Evolutionary conservation across 2,329 filamentous ascomycete genomes (phyloP).

Genomic region (Penicillium sp.): DNA sequence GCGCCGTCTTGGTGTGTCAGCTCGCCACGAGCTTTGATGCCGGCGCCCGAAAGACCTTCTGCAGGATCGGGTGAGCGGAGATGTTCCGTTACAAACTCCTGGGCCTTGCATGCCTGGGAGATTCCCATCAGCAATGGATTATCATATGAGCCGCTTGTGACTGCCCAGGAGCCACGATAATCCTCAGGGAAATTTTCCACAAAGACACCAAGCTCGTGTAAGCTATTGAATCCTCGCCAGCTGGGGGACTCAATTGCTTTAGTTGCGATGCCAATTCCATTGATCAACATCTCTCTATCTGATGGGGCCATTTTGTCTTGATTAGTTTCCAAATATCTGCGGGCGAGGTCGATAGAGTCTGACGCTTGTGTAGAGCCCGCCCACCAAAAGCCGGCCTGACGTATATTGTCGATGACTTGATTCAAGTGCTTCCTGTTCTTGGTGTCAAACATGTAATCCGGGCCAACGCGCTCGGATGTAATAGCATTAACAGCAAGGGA

Average conservation of each 20-base stretch:
- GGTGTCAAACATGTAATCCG: conserved; percentile 86
- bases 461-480: conserved; percentile 79
- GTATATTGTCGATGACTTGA: conserved; percentile 72
- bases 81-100: conserved; percentile 52
- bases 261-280: conserved; percentile 68
- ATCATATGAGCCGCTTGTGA: conserved; percentile 50
- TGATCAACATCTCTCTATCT: conserved; percentile 62
- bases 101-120: conserved; percentile 57
- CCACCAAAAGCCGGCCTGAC: conserved; percentile 84
- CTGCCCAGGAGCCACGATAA: conserved; percentile 66
- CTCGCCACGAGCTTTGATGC: conserved; percentile 38
- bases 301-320: conserved; percentile 59
- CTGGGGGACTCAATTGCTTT: conserved; percentile 60
- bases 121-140: conserved; percentile 59
- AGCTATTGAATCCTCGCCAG: conserved; percentile 67
- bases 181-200: conserved; percentile 66
- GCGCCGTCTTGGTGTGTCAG: conserved; percentile 21
- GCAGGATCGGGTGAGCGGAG: conserved; percentile 38
- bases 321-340: conserved; percentile 66
- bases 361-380: conserved; percentile 71
- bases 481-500: conserved; percentile 83
- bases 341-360: conserved; percentile 65
- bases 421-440: conserved; percentile 68
- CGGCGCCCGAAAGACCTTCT: conserved; percentile 43
- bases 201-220: conserved; percentile 77